Evolutionary conservation across 148 eudicot species (phyloP), one percentile per base, ranked within the genome.

Genomic region (Beta vulgaris): DNA sequence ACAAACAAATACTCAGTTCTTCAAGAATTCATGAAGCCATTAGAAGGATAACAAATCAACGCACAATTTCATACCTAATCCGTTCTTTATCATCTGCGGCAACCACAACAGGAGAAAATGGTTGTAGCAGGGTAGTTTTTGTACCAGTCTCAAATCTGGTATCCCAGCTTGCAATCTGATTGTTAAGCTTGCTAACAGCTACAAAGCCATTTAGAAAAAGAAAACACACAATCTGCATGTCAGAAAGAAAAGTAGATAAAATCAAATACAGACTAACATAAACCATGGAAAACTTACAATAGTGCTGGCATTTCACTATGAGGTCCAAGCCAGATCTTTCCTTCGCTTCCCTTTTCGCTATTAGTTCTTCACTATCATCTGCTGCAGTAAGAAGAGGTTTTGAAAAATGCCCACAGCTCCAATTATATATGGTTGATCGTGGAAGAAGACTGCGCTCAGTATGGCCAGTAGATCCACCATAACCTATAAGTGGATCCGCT

Each of bases 91-190:
- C 88, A 86, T 95, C 97, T 73, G 98, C 90, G 55, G 96, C 97
- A 81, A 95, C 73, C 46, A 95, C 93, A 73, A 90, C 83, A 44
- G 97, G 91, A 62, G 87, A 82, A 68, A 95, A 90, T 46, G 97
- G 97, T 70, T 89, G 97, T 76, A 92, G 81, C 80, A 92, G 68
- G 53, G 91, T 82, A 72, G 91, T 71, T 79, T 83, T 88, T 76
- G 93, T 79, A 72, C 92, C 92, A 10, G 87, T 82, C 80, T 92
- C 98, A 82, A 95, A 90, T 76, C 80, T 90, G 44, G 93, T 92
- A 79, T 95, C 97, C 98, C 98, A 90, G 78, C 91, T 86, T 76
- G 98, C 96, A 84, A 95, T 89, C 82, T 87, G 97, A 82, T 91
- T 87, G 65, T 81, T 86, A 31, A 89, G 84, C 80, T 86, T 95